Evolutionary conservation across 2,329 filamentous ascomycete genomes (phyloP).

Genomic region (Zasmidium cellare): DNA sequence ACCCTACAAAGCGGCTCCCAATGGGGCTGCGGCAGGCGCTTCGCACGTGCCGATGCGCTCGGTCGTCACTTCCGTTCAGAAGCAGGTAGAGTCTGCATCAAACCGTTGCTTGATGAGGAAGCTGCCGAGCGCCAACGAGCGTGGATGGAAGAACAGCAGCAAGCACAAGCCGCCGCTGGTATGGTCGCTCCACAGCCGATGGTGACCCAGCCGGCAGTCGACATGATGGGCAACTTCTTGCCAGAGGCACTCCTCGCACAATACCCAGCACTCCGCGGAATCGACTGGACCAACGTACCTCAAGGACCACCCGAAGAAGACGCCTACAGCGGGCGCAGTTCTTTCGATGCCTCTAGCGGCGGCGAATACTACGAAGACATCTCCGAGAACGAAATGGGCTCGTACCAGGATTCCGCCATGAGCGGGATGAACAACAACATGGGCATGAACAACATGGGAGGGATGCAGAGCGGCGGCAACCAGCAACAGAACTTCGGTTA

Average conservation of each 20-base stretch:
- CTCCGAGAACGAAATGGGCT: conserved; percentile 55
- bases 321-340: conserved; percentile 69
- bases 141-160: conserved; percentile 61
- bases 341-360: conserved; percentile 74
- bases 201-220: conserved; percentile 40
- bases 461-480: conserved; percentile 21
- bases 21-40: conserved; percentile 92
- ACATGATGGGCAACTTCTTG: conserved; percentile 66
- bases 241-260: conserved; percentile 86
- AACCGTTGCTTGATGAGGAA: conserved; percentile 94
- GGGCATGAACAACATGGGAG: conserved; percentile 22
- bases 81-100: conserved; percentile 93
- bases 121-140: conserved; percentile 75
- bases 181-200: conserved; percentile 34
- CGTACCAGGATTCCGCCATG: conserved; percentile 25
- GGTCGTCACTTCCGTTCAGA: conserved; percentile 86
- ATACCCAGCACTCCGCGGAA: conserved; percentile 86
- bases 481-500: conserved; percentile 16
- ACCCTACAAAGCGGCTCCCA: conserved; percentile 78
- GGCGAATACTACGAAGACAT: conserved; percentile 68
- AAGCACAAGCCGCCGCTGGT: conserved; percentile 51
- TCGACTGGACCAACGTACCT: conserved; percentile 80
- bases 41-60: conserved; percentile 91
- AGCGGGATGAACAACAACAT: conserved; percentile 19
- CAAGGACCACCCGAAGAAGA: conserved; percentile 52